Percentiles rank a stretch among this genome's conserved stretches.
Conservation (phyloP, 2,329 filamentous ascomycete genomes). For the Ascomycota sp. region DNA sequence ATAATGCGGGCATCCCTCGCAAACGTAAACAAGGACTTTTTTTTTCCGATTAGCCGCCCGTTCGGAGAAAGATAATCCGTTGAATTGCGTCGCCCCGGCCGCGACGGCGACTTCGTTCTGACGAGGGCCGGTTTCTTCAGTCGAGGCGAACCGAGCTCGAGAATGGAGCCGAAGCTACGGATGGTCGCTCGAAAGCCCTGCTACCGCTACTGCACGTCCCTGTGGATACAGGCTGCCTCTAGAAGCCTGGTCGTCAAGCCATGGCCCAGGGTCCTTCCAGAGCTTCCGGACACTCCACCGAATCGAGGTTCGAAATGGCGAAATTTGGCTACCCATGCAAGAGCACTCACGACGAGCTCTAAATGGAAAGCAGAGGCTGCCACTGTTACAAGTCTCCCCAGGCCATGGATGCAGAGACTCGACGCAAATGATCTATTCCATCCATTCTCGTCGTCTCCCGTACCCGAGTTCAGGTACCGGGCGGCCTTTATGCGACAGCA, state of each 20-base stretch:
- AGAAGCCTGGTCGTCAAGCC: conserved; percentile 5
- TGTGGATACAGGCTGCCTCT: conserved; percentile 10
- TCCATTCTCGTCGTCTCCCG: conserved; percentile 69
- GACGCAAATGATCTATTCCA: conserved; percentile 75
- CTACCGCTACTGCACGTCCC: conserved; percentile 16
- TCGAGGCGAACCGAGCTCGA: background rate
- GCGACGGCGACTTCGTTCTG: too few relatives aligned
- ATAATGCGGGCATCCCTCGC: conserved; percentile 11
- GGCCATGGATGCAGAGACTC: conserved; percentile 16
- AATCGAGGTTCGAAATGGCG: too few relatives aligned
- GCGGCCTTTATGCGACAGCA: conserved; percentile 83
- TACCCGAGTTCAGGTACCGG: conserved; percentile 65
- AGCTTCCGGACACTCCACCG: conserved; percentile 2
- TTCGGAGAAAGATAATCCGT: background rate
- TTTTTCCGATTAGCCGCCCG: too few relatives aligned
- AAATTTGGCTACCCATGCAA: conserved; percentile 1
- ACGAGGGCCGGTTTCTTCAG: too few relatives aligned
- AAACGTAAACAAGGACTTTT: too few relatives aligned
- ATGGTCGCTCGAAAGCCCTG: conserved; percentile 18
- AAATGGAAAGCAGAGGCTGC: conserved; percentile 8
- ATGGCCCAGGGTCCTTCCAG: conserved; percentile 7
- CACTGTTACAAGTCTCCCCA: conserved; percentile 4
- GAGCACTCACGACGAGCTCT: conserved; percentile 12
- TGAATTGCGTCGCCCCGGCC: too few relatives aligned
- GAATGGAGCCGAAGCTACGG: conserved; percentile 19